phyloP scores from a whole-genome alignment of 768 basidiomycete genomes.

The Asterophora parasitica region DNA sequence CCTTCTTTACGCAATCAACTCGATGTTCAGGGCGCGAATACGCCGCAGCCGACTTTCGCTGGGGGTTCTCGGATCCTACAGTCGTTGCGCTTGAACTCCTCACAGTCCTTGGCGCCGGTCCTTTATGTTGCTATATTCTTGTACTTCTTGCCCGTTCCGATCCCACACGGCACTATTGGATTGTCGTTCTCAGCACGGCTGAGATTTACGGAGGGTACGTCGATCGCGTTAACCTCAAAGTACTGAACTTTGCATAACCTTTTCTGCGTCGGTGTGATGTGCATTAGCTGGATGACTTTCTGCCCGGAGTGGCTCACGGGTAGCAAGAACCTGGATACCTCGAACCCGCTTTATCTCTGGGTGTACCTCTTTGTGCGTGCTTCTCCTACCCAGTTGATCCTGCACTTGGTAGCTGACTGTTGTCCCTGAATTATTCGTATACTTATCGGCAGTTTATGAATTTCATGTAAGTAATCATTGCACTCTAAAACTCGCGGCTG shows the following conservation, averaged over 20 bases:
- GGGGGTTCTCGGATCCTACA: conserved; percentile 75
- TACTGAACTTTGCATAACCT: not conserved
- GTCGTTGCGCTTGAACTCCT: conserved; percentile 80
- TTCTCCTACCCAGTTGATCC: not conserved
- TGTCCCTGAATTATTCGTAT: not conserved
- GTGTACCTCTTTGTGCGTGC: conserved; percentile 72
- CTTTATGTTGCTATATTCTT: conserved; percentile 69
- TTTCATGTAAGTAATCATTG: conserved; percentile 47
- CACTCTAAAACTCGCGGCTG: not conserved
- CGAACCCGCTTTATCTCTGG: conserved; percentile 70
- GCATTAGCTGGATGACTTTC: conserved; percentile 77
- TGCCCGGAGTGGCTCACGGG: conserved; percentile 83
- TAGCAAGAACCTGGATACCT: conserved; percentile 65
- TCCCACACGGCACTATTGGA: conserved; percentile 73
- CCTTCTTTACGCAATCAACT: not conserved
- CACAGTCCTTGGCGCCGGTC: conserved; percentile 75
- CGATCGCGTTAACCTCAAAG: not conserved
- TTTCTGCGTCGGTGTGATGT: not conserved
- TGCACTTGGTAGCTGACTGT: not conserved
- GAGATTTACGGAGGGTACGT: conserved; percentile 75
- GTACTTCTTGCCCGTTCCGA: conserved; percentile 60
- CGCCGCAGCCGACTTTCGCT: conserved; percentile 72
- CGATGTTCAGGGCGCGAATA: conserved; percentile 68
- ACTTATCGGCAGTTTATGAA: conserved; percentile 65
- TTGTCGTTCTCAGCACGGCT: conserved; percentile 69